Base-by-base conservation (phyloP, 2,329 filamentous ascomycete species). In the Ophiostoma perfectum region DNA sequence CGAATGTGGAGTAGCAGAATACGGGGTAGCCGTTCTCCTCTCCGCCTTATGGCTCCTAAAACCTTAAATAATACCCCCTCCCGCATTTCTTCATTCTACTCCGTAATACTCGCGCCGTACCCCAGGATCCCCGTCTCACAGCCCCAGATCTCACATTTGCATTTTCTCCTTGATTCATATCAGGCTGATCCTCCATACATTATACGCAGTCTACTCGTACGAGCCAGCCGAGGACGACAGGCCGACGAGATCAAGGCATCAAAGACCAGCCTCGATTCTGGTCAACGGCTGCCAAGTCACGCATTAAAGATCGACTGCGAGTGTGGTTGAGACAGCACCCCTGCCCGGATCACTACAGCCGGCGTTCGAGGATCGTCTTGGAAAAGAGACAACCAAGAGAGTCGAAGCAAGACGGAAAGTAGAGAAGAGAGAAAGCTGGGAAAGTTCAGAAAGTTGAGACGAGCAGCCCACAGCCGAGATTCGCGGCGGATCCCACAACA, bases 301-400 rank as follows among this genome's bases (percentile, higher is more conserved):
- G 49, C 49, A 18, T 55, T 55, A 55, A n/a, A 36, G 49, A 55
- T 55, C 18, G 14, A 55, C 49, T 7, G 18, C 49, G 49, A 11
- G 49, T 18, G 49, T 55, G 49, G 18, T 55, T 55, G 49, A 55
- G 49, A 55, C 49, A 55, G 49, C n/a, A 36, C 18, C 49, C 49
- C 49, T 55, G 49, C 49, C 49, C 49, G 49, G 49, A 55, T 55
- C 18, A 9, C 49, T 18, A 27, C 2, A 27, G 49, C n/a, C 49
- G n/a, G 49, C 49, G 49, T 55, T 55, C 49, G 49, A 55, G 49
- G n/a, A 45, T 4, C 49, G 18, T 55, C 49, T 55, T 27, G 12
- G n/a, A 55, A 55, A 49, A 52, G 27, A 55, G 49, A 63, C 49
- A 55, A 55, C 49, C 49, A 64, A 8, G 42, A 7, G 42, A 45